Evolutionary conservation across 2,329 filamentous ascomycete species (phyloP).

Genomic region (Trichoderma endophyticum): DNA sequence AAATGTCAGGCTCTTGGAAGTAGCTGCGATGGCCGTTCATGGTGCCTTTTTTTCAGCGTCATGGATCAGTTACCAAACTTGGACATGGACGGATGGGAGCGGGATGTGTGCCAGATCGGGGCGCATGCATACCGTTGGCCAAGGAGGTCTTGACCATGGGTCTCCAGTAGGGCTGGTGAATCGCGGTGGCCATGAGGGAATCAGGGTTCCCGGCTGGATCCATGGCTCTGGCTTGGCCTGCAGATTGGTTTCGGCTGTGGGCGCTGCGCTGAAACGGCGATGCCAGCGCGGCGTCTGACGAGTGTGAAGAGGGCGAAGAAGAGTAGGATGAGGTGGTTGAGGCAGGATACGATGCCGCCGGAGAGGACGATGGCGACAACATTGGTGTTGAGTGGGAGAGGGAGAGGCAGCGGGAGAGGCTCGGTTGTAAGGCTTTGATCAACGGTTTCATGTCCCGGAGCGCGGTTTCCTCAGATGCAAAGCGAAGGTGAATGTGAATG

Average conservation of each 20-base stretch:
- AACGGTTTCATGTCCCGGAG: conserved; percentile 18
- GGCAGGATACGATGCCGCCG: conserved; percentile 8
- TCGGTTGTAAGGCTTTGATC: conserved; percentile 14
- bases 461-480: not conserved
- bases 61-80: conserved; percentile 14
- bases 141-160: conserved; percentile 13
- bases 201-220: not conserved
- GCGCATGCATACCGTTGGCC: conserved; percentile 19
- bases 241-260: not conserved
- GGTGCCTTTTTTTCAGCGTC: conserved; percentile 20
- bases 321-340: conserved; percentile 10
- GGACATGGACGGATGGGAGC: not conserved
- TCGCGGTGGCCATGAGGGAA: not conserved
- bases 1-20: conserved; percentile 61
- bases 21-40: conserved; percentile 39
- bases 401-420: conserved; percentile 7
- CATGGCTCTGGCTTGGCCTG: not conserved
- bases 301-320: conserved; percentile 9
- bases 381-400: not conserved
- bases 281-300: not conserved
- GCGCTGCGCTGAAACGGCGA: not conserved
- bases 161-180: conserved; percentile 7
- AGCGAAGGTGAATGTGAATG: not conserved
- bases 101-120: not conserved
- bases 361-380: conserved; percentile 7